Base-by-base conservation (phyloP, 108 stramenopile genomes). In the Pseudonitzschia multiseries region DNA sequence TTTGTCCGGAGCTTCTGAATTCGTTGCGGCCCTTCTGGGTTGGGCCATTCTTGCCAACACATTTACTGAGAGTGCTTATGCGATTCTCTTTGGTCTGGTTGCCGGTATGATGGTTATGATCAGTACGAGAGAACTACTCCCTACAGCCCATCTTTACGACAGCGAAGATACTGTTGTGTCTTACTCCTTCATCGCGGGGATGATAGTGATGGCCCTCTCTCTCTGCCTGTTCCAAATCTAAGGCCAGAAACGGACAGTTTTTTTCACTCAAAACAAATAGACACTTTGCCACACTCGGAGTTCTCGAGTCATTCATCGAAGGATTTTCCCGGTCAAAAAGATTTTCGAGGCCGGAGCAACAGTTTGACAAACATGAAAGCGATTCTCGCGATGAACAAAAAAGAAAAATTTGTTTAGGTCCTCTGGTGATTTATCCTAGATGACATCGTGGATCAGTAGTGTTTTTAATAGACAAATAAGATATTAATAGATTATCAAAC, bases 131-230 rank as follows among this genome's bases (percentile, higher is more conserved):
- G 97, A 99, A 79, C 80, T 99, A 27, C 59, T 99, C 9, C 98
- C 97, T 17, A 97, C 97, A 1, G 96, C 98, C 29, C 92, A 95
- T 73, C 75, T 90, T n/a, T 97, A 97, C 75, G 97, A 97, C 75
- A 89, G 93, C 21, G 80, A 87, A 29, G 94, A 96, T 63, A 80
- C 76, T 15, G 90, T 96, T 27, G 92, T 96, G 10, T 95, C 94
- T 15, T 76, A 92, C 64, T 84, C 89, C 41, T 79, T 98, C 56
- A 77, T 96, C 50, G 74, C 56, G 18, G 98, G 98, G 21, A 97
- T 97, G 98, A 76, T 73, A 0, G 67, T 97, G 32, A 97, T 99
- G 80, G 94, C 98, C 29, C 29, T 93, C 14, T 94, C 94, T n/a
- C 79, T 99, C 33, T 79, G 91, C 17, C 76, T 97, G 29, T 97